Conservation (phyloP, 371 early-diverging fungal genomes). For the Gilbertella persicaria region DNA sequence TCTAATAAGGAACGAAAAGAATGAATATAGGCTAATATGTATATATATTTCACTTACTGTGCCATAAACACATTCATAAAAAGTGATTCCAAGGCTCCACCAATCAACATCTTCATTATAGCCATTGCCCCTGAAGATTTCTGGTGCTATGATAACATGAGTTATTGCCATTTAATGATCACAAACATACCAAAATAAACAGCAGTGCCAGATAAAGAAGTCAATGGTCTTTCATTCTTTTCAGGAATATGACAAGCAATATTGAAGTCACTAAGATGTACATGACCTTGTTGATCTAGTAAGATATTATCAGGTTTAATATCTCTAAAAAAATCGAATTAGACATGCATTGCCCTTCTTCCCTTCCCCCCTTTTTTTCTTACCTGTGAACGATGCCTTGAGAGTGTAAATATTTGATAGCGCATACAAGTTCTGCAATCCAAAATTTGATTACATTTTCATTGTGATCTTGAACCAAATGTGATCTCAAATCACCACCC, state of each 20-base stretch:
- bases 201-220: slow-evolving; percentile 68
- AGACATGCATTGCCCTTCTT: neutral
- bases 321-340: slow-evolving; percentile 42
- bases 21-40: slow-evolving; percentile 1
- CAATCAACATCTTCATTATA: slow-evolving; percentile 76
- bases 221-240: slow-evolving; percentile 43
- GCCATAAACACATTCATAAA: slow-evolving; percentile 68
- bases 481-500: slow-evolving; percentile 81
- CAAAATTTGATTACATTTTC: slow-evolving; percentile 70
- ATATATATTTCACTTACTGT: slow-evolving; percentile 26
- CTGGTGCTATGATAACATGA: slow-evolving; percentile 64
- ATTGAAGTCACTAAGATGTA: slow-evolving; percentile 75
- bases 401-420: slow-evolving; percentile 71
- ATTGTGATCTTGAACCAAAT: slow-evolving; percentile 58
- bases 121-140: slow-evolving; percentile 61
- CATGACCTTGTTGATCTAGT: slow-evolving; percentile 67
- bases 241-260: slow-evolving; percentile 57
- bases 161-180: no score
- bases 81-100: slow-evolving; percentile 85
- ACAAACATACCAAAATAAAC: slow-evolving; percentile 67
- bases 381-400: slow-evolving; percentile 71
- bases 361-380: slow-evolving; percentile 7
- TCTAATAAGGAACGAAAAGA: slow-evolving; percentile 20
- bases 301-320: slow-evolving; percentile 81
- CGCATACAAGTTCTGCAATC: slow-evolving; percentile 70